Evolutionary conservation across 176 grass and related monocot genomes (phyloP).

Genomic region (Pontederia crassipes): DNA sequence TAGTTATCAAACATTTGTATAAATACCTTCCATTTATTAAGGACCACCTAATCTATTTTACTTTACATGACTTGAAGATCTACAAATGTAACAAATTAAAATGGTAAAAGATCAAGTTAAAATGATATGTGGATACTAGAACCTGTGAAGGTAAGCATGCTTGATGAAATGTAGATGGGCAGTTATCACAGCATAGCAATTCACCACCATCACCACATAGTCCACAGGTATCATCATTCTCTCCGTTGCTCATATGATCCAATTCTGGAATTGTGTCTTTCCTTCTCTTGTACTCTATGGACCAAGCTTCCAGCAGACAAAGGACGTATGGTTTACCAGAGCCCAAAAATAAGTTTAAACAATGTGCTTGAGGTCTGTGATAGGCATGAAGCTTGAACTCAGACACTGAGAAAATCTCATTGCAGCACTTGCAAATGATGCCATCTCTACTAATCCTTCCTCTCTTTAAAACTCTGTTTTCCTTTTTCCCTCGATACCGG

Average conservation of each 20-base stretch:
- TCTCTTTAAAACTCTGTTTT: conserved; percentile 45
- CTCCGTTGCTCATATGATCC: conserved; percentile 29
- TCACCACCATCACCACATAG: conserved; percentile 81
- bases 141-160: conserved; percentile 71
- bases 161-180: conserved; percentile 72
- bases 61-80: too few relatives aligned
- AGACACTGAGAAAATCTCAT: conserved; percentile 43
- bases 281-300: conserved; percentile 52
- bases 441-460: conserved; percentile 55
- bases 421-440: conserved; percentile 65
- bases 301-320: conserved; percentile 82
- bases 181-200: conserved; percentile 91
- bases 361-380: conserved; percentile 26
- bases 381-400: conserved; percentile 61
- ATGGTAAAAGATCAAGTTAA: too few relatives aligned
- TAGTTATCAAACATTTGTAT: too few relatives aligned
- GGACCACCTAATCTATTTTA: too few relatives aligned
- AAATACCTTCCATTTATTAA: too few relatives aligned
- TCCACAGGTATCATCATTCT: conserved; percentile 72
- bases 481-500: conserved; percentile 44
- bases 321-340: conserved; percentile 65
- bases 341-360: conserved; percentile 72
- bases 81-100: too few relatives aligned
- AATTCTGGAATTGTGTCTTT: conserved; percentile 40
- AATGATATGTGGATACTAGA: conserved; percentile 8